phyloP scores from a whole-genome alignment of 1,284 basidiomycete species.

The Pholiota adiposa region DNA sequence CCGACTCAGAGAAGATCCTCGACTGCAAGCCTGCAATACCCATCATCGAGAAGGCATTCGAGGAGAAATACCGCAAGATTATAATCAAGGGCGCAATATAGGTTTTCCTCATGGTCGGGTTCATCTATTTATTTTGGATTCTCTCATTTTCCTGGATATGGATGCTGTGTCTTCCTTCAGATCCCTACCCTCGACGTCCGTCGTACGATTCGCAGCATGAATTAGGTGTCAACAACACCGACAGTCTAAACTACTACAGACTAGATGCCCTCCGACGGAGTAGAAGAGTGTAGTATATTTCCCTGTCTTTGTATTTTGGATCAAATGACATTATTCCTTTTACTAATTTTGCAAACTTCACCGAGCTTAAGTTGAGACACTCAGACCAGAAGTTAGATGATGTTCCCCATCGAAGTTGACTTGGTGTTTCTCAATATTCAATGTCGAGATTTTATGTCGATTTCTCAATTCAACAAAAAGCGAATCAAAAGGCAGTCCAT shows the following conservation, averaged over 20 bases:
- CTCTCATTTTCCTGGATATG: constrained; percentile 14
- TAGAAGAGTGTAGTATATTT: constrained; percentile 14
- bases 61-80: constrained; percentile 79
- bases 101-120: constrained; percentile 13
- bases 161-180: constrained; percentile 1
- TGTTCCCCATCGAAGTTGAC: not conserved
- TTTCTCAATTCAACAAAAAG: too few relatives aligned
- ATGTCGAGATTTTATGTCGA: too few relatives aligned
- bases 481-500: too few relatives aligned
- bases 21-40: constrained; percentile 66
- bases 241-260: not conserved
- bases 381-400: not conserved
- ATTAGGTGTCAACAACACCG: not conserved
- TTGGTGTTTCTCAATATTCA: too few relatives aligned
- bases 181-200: not conserved
- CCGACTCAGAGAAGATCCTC: constrained; percentile 63
- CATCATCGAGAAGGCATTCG: constrained; percentile 61
- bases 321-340: constrained; percentile 2
- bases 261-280: not conserved
- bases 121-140: constrained; percentile 18
- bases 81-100: constrained; percentile 74
- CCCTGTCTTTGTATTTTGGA: constrained; percentile 14
- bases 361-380: too few relatives aligned
- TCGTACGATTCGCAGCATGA: not conserved
- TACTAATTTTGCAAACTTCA: not conserved